These are phyloP conservation scores for Pleurotus salmoneostramineus DNA, from an alignment of 768 basidiomycete species.

Conservation along the genomic window DNA sequence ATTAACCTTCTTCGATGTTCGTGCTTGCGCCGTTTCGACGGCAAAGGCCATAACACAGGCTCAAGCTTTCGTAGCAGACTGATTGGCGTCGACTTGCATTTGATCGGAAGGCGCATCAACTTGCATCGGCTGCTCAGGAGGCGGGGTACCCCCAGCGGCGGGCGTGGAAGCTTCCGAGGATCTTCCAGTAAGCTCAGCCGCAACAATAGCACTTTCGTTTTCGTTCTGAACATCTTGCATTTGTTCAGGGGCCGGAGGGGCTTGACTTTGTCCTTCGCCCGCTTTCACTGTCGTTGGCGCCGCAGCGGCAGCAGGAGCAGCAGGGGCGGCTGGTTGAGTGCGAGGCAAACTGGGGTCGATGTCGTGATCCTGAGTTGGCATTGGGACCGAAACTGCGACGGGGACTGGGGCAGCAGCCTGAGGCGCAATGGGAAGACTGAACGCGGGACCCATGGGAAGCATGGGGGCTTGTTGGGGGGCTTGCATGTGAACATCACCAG, in stretches of 20 bases:
- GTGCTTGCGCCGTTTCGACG: background rate
- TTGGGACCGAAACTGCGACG: background rate
- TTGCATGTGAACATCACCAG: conserved; percentile 2
- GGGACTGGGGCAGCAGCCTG: background rate
- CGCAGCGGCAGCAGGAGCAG: background rate
- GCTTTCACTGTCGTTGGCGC: background rate
- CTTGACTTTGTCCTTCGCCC: background rate
- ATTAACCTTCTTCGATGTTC: background rate
- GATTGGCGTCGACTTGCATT: background rate
- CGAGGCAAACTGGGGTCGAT: conserved; percentile 5
- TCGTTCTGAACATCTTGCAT: background rate
- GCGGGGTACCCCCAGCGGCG: background rate
- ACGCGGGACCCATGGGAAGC: background rate
- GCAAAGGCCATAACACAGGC: background rate
- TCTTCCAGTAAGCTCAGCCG: no score
- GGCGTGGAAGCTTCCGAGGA: background rate
- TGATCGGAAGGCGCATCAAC: background rate
- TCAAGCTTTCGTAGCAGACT: background rate
- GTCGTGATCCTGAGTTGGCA: conserved; percentile 6
- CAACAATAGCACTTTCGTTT: background rate
- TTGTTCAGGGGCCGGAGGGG: background rate
- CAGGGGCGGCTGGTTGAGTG: background rate
- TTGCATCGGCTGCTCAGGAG: background rate
- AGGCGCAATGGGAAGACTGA: background rate
- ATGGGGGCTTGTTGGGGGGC: background rate